Conservation (phyloP, 306 rosid species). For the Myrica gale region DNA sequence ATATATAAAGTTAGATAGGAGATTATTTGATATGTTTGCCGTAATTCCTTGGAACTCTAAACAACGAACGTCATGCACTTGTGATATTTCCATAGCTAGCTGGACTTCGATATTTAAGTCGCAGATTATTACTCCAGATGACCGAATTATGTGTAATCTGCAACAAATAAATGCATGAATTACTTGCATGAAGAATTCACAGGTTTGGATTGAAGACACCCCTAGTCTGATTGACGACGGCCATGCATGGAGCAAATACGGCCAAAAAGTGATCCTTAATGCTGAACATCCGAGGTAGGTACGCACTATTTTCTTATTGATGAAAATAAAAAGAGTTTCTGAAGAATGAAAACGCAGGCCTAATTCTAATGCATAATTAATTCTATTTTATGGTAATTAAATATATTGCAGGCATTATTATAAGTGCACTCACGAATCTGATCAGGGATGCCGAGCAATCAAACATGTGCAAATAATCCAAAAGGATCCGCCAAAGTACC, state of each 20-base stretch:
- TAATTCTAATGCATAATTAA: no score
- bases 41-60: no score
- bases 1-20: no score
- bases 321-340: no score
- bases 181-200: slow-evolving; percentile 42
- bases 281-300: slow-evolving; percentile 50
- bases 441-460: slow-evolving; percentile 62
- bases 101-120: no score
- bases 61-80: no score
- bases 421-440: slow-evolving; percentile 70
- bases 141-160: background rate
- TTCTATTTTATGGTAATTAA: no score
- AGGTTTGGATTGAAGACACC: slow-evolving; percentile 39
- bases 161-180: background rate
- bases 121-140: no score
- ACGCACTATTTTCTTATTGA: background rate
- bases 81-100: no score
- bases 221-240: slow-evolving; percentile 48
- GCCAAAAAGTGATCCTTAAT: slow-evolving; percentile 58
- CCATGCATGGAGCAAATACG: slow-evolving; percentile 75
- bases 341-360: no score
- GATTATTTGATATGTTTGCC: no score
- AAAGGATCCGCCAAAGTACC: slow-evolving; percentile 44
- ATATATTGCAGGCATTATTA: slow-evolving; percentile 52
- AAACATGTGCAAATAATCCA: slow-evolving; percentile 69